phyloP scores from a whole-genome alignment of 345 rosid species.

The Acer campestre region DNA sequence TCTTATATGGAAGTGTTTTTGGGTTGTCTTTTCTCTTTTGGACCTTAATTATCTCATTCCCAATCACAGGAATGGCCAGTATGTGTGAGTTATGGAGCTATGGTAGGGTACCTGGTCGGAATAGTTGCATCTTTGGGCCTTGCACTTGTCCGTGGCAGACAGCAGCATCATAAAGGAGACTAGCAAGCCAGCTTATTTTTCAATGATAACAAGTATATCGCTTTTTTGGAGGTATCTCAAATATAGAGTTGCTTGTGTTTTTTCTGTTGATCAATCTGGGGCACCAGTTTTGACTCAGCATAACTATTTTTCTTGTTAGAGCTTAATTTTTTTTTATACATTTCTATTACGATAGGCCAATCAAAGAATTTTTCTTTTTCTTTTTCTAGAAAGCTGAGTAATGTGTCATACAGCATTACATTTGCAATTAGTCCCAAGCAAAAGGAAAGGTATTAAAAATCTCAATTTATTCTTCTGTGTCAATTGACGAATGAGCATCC shows the following conservation, averaged over 20 bases:
- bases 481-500: not conserved
- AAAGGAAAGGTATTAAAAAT: not conserved
- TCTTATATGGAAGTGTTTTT: not conserved
- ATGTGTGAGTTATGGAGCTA: conserved; percentile 77
- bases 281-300: not conserved
- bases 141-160: conserved; percentile 24
- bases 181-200: conserved; percentile 4
- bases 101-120: conserved; percentile 59
- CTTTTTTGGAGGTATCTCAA: not conserved
- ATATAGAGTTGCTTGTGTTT: not conserved
- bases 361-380: not conserved
- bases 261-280: not conserved
- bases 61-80: conserved; percentile 81
- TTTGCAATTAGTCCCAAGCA: not conserved
- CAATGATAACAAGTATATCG: not conserved
- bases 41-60: not conserved
- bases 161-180: conserved; percentile 30
- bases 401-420: not conserved
- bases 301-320: not conserved
- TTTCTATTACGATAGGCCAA: not conserved
- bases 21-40: not conserved
- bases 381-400: not conserved
- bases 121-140: conserved; percentile 44
- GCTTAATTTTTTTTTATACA: not conserved
- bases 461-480: not conserved